Evolutionary conservation across 1,139 yeast genomes (phyloP).

Genomic region (Diutina ranongensis): DNA sequence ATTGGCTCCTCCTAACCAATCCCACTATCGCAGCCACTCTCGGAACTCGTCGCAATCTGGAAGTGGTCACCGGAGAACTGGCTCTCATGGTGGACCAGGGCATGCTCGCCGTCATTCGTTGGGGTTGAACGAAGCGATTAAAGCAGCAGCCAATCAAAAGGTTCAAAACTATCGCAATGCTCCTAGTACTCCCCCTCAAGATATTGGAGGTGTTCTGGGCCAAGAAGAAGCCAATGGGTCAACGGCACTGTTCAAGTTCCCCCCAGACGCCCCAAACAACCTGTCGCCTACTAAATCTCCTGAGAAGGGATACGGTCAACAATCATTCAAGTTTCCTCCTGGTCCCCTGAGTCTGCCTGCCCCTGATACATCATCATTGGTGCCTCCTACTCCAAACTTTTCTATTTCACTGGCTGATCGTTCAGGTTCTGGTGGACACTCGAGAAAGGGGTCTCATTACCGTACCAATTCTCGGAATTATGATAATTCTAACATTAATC

Average conservation of each 20-base stretch:
- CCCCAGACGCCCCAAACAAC: constrained; percentile 18
- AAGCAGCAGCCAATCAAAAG: constrained; percentile 83
- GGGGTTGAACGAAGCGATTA: constrained; percentile 90
- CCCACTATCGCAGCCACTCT: background rate
- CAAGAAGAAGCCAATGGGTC: background rate
- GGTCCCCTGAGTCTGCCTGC: constrained; percentile 9
- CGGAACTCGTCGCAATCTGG: constrained; percentile 5
- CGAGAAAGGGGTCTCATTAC: constrained; percentile 35
- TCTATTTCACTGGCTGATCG: constrained; percentile 21
- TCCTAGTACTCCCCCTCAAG: background rate
- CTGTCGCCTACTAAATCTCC: constrained; percentile 7
- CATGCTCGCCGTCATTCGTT: constrained; percentile 88
- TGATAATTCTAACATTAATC: constrained; percentile 38
- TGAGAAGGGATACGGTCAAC: constrained; percentile 7
- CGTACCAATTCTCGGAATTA: constrained; percentile 48
- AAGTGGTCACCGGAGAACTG: constrained; percentile 25
- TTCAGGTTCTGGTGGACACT: constrained; percentile 19
- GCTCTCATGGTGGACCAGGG: constrained; percentile 35
- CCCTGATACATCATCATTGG: background rate
- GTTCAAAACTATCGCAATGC: constrained; percentile 24
- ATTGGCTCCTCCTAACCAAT: background rate
- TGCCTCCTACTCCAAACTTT: constrained; percentile 24
- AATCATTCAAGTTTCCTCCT: constrained; percentile 27
- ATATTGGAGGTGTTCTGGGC: background rate
- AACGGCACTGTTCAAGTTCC: constrained; percentile 23